phyloP scores from a whole-genome alignment of 768 basidiomycete species.

The Sarcomyxa edulis region DNA sequence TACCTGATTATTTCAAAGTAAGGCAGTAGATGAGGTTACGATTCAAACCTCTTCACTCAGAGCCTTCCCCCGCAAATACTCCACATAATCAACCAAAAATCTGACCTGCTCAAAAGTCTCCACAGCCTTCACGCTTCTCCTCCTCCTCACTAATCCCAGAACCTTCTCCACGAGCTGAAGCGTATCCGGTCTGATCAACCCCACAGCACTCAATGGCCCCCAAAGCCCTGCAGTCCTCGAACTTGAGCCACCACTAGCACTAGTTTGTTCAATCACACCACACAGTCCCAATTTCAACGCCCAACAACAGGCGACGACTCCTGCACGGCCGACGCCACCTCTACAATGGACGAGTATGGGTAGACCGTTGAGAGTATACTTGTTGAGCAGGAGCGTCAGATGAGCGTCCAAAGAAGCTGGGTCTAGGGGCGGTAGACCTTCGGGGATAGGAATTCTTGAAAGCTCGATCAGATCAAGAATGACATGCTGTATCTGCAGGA shows the following conservation, averaged over 20 bases:
- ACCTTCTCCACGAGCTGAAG: constrained; percentile 67
- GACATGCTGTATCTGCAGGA: background rate
- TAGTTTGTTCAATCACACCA: constrained; percentile 45
- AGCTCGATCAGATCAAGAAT: constrained; percentile 5
- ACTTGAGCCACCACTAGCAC: background rate
- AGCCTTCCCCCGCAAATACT: constrained; percentile 50
- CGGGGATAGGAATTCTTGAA: constrained; percentile 78
- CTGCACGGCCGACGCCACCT: constrained; percentile 92
- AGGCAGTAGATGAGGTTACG: no score
- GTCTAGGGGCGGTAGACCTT: constrained; percentile 76
- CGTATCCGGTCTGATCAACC: constrained; percentile 27
- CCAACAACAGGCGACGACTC: constrained; percentile 91
- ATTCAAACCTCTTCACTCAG: no score
- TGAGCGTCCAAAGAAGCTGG: constrained; percentile 56
- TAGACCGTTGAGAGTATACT: constrained; percentile 69
- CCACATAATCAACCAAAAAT: constrained; percentile 75
- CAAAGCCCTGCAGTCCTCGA: background rate
- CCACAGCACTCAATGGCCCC: background rate
- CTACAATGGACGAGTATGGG: constrained; percentile 85
- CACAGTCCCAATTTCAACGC: constrained; percentile 87
- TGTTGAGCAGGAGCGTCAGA: constrained; percentile 57
- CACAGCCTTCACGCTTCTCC: constrained; percentile 85
- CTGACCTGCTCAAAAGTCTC: constrained; percentile 92
- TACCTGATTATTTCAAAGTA: no score
- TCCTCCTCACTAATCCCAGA: constrained; percentile 65